Percentiles rank a stretch among this genome's conserved stretches.
These are phyloP conservation scores for Blastocystis sp. DNA, from an alignment of 352 stramenopile genomes.

Conservation along the genomic window DNA sequence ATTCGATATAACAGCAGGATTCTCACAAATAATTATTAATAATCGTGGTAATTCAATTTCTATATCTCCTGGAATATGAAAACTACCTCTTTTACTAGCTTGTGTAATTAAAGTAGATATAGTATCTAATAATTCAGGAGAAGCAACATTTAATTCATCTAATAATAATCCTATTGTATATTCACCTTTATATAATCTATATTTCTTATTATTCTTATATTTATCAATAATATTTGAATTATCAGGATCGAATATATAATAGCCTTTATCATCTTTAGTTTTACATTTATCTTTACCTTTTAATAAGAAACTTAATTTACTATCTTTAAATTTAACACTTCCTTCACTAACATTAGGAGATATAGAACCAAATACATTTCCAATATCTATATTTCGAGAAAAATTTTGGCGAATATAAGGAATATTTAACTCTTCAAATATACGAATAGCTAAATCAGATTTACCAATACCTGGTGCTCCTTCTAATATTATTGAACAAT, in stretches of 20 bases:
- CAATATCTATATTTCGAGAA: conserved; percentile 8
- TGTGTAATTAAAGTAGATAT: conserved; percentile 1
- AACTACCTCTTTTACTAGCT: not conserved
- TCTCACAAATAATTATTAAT: conserved; percentile 19
- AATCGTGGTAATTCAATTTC: not conserved
- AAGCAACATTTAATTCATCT: conserved; percentile 22
- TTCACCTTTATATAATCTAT: not conserved
- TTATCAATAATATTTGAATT: not conserved
- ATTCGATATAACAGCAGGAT: conserved; percentile 11
- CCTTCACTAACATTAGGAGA: conserved; percentile 15
- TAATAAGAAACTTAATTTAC: conserved; percentile 3
- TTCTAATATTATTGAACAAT: conserved; percentile 14
- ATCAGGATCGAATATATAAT: conserved; percentile 4
- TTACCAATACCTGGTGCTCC: conserved; percentile 5
- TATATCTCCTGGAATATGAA: conserved; percentile 12
- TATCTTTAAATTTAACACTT: not conserved
- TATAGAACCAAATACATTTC: conserved; percentile 3
- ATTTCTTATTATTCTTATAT: conserved; percentile 1
- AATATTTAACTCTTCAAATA: too few relatives aligned
- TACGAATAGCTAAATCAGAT: too few relatives aligned
- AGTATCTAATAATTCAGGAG: conserved; percentile 6
- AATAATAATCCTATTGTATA: conserved; percentile 3
- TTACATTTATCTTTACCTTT: too few relatives aligned
- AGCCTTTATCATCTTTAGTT: too few relatives aligned
- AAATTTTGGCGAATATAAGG: conserved; percentile 19